Percentiles rank a stretch among this genome's conserved stretches.
Evolutionary conservation across 2,329 filamentous ascomycete genomes (phyloP).

Genomic region (Penicillium palitans): DNA sequence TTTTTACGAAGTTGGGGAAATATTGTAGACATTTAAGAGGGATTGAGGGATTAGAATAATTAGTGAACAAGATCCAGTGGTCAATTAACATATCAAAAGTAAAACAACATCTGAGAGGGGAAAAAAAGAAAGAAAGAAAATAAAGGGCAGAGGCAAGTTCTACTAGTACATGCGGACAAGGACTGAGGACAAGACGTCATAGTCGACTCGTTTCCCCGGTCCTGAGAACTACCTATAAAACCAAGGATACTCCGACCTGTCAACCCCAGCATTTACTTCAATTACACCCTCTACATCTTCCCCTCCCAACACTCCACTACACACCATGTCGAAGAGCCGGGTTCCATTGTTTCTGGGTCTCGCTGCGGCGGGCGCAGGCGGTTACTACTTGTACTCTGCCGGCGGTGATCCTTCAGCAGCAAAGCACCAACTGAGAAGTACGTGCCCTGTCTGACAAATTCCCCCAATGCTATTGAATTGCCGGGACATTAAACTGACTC

Average conservation of each 20-base stretch:
- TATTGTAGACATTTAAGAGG: not conserved
- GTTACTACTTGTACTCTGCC: conserved; percentile 89
- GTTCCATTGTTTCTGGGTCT: conserved; percentile 49
- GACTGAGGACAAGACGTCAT: conserved; percentile 21
- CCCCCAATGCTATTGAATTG: not conserved
- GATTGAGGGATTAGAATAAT: not conserved
- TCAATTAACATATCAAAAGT: not conserved
- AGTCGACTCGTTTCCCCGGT: conserved; percentile 11
- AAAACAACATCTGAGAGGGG: too few relatives aligned
- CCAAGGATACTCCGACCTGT: not conserved
- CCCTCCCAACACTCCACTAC: conserved; percentile 2
- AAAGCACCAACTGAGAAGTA: conserved; percentile 85
- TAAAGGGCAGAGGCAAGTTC: not conserved
- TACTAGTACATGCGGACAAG: not conserved
- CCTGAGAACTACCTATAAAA: conserved; percentile 10
- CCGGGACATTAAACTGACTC: not conserved
- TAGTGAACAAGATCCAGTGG: not conserved
- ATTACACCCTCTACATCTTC: not conserved
- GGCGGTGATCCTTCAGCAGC: conserved; percentile 79
- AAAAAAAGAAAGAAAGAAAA: not conserved
- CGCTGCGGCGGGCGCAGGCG: conserved; percentile 66
- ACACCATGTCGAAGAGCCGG: conserved; percentile 39
- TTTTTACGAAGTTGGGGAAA: not conserved
- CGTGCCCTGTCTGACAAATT: conserved; percentile 32
- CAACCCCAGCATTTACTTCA: not conserved